A percentile compares a stretch with the other conserved stretches of the same genome.
phyloP scores from a whole-genome alignment of 495 filamentous ascomycete species.

The Lichina pygmaea region DNA sequence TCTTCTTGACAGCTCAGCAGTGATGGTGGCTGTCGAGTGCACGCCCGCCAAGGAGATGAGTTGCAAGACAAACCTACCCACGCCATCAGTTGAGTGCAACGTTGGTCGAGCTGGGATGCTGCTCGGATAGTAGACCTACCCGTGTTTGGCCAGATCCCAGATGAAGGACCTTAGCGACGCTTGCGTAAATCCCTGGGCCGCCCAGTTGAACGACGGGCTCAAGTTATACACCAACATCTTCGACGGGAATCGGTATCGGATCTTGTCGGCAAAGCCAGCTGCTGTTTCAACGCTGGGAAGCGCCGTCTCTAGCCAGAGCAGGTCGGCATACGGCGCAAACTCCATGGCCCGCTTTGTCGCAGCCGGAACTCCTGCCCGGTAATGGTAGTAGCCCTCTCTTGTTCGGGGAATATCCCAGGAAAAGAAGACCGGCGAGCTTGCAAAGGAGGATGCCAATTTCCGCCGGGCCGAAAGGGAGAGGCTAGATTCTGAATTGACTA shows the following conservation, averaged over 20 bases:
- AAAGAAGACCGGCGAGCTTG: constrained; percentile 46
- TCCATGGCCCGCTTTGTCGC: constrained; percentile 81
- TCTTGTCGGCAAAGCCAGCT: constrained; percentile 42
- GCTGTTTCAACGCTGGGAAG: constrained; percentile 61
- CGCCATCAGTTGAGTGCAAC: background rate
- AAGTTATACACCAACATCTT: constrained; percentile 95
- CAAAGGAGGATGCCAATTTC: constrained; percentile 33
- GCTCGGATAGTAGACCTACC: constrained; percentile 14
- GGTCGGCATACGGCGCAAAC: constrained; percentile 79
- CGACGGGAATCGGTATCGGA: constrained; percentile 32
- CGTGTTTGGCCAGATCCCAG: constrained; percentile 84
- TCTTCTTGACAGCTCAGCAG: constrained; percentile 48
- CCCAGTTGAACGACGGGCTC: constrained; percentile 93
- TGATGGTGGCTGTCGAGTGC: constrained; percentile 71
- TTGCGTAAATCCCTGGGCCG: constrained; percentile 71
- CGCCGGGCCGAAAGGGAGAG: constrained; percentile 53
- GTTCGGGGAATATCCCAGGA: constrained; percentile 84
- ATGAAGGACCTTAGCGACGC: constrained; percentile 62
- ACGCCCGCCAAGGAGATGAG: constrained; percentile 76
- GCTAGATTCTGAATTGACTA: constrained; percentile 33
- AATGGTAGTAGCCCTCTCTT: constrained; percentile 90
- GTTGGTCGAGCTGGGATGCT: background rate
- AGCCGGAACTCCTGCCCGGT: constrained; percentile 59
- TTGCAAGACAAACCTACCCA: constrained; percentile 54
- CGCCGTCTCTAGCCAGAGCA: constrained; percentile 92